Base-by-base conservation (phyloP, 176 grass and related monocot genomes). In the Oryza brachyantha region DNA sequence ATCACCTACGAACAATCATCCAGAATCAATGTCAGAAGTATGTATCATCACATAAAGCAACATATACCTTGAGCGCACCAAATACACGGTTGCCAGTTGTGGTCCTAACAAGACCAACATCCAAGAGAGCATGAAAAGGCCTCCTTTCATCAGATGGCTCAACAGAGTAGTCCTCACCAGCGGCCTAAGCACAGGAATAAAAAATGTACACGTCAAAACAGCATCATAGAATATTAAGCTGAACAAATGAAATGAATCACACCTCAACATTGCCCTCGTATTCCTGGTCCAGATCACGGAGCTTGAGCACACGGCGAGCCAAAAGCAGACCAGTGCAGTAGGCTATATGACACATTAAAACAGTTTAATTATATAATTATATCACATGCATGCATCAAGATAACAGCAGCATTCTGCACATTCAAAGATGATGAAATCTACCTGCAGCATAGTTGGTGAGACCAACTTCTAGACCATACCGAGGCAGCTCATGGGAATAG, bases 221-320 rank as follows among this genome's bases (percentile, higher is more conserved):
- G 9, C 13, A 61, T 46, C 38, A 24, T 9, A 24, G 5, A 1
- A 66, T 17, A 16, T 19, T 34, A 11, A 3, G 8, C 12, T 71
- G 28, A 55, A 17, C 28, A 2, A n/a, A 59, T 36, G 3, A 73
- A 6, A 21, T 10, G 46, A 37, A 80, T 10, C 74, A 10, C 70
- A 92, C 92, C 92, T 96, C 93, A 52, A 90, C 84, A 62, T 96
- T 96, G 39, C 93, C 93, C 78, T 96, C 84, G 13, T 96, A 96
- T 25, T 92, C 93, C 29, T 84, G 38, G 25, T 96, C 93, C 84
- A 96, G 64, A 60, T 83, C 77, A 45, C 84, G 87, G 28, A 67
- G 22, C 78, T 88, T 96, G 21, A 96, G 76, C 26, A 96, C 89
- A 80, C 93, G 93, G 5, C 93, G 81, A 52, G 89, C 93, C 89